Evolutionary conservation across 1,284 basidiomycete genomes (phyloP).

Genomic region (Hortiboletus rubellus): DNA sequence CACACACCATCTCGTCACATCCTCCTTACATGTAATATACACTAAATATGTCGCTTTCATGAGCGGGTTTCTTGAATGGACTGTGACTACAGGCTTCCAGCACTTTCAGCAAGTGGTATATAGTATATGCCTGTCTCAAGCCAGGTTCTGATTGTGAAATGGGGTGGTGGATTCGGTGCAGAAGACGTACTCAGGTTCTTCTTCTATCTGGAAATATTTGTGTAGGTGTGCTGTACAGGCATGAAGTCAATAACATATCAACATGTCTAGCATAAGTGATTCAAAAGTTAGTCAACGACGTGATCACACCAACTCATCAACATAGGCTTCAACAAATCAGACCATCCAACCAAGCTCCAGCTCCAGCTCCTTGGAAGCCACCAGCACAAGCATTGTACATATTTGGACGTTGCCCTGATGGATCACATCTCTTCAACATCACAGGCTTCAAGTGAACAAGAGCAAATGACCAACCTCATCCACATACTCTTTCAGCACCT

Average conservation of each 20-base stretch:
- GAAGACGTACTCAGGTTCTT: conserved; percentile 49
- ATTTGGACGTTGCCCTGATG: conserved; percentile 72
- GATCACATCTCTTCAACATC: neutral
- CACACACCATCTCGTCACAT: conserved; percentile 58
- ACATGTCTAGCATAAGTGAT: conserved; percentile 46
- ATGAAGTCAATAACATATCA: conserved; percentile 60
- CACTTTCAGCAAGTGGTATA: conserved; percentile 67
- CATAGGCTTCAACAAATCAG: conserved; percentile 66
- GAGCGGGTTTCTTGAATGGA: conserved; percentile 28
- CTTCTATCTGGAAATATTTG: conserved; percentile 55
- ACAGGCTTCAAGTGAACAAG: too few relatives aligned
- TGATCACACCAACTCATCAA: conserved; percentile 46
- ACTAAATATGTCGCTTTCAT: conserved; percentile 46
- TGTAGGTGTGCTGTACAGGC: conserved; percentile 69
- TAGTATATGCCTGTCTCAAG: conserved; percentile 67
- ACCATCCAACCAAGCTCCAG: conserved; percentile 45
- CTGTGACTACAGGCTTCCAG: conserved; percentile 52
- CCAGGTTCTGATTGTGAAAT: conserved; percentile 35
- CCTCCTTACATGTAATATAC: conserved; percentile 54
- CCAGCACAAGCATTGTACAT: conserved; percentile 65
- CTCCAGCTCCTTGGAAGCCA: conserved; percentile 57
- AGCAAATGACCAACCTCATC: conserved; percentile 49
- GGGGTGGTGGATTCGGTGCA: neutral
- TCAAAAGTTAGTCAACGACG: neutral
- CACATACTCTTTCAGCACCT: conserved; percentile 59